A percentile compares a stretch with the other conserved stretches of the same genome.
Conservation (phyloP, 306 rosid genomes). For the Boehmeria nivea region DNA sequence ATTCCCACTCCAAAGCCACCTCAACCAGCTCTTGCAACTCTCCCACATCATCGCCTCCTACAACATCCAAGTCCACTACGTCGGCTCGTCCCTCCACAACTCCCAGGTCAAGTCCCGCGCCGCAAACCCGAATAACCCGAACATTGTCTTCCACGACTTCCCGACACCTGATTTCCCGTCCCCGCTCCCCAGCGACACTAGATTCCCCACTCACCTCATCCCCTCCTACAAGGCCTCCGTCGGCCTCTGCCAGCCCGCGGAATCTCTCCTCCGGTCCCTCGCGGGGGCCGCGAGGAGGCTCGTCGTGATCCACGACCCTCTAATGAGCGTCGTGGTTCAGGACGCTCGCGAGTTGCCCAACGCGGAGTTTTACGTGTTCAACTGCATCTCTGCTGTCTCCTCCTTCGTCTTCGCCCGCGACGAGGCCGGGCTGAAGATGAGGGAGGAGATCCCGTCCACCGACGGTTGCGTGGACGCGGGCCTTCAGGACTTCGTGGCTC, state of each 20-base stretch:
- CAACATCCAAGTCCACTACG: slow-evolving; percentile 43
- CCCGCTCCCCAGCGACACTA: slow-evolving; percentile 28
- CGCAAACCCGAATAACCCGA: slow-evolving; percentile 25
- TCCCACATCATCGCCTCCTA: slow-evolving; percentile 33
- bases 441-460: slow-evolving; percentile 25
- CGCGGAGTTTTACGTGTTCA: slow-evolving; percentile 42
- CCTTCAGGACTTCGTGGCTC: slow-evolving; percentile 19
- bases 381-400: slow-evolving; percentile 38
- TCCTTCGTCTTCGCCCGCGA: slow-evolving; percentile 27
- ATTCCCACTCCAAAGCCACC: slow-evolving; percentile 59
- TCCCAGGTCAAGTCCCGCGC: slow-evolving; percentile 34
- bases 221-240: slow-evolving; percentile 37
- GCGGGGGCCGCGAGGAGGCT: neutral
- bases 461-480: slow-evolving; percentile 26
- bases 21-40: slow-evolving; percentile 56
- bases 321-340: slow-evolving; percentile 1
- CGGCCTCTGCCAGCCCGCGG: slow-evolving; percentile 13
- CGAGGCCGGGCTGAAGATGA: slow-evolving; percentile 15
- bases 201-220: slow-evolving; percentile 37
- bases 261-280: neutral
- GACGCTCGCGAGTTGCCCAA: slow-evolving; percentile 26
- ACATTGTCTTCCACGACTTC: slow-evolving; percentile 36
- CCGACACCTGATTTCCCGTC: slow-evolving; percentile 34
- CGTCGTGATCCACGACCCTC: slow-evolving; percentile 3
- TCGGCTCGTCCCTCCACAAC: slow-evolving; percentile 32